Percentiles rank a stretch among this genome's conserved stretches.
These are phyloP conservation scores for Citeromyces nyonsensis DNA, from an alignment of 805 yeast species.

Conservation along the genomic window DNA sequence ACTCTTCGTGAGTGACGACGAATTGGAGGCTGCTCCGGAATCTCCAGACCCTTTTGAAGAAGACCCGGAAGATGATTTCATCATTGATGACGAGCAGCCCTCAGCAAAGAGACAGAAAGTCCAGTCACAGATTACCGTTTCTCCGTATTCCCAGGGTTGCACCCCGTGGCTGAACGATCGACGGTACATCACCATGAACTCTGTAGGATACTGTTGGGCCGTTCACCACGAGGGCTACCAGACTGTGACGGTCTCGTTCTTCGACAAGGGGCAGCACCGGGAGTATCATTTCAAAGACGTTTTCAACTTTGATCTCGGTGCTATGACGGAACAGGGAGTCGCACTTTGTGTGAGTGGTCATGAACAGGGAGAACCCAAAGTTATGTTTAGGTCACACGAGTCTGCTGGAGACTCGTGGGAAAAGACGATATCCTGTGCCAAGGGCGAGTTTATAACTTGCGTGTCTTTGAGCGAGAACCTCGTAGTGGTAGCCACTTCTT, in stretches of 20 bases:
- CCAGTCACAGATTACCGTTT: slow-evolving; percentile 9
- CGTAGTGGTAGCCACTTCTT: slow-evolving; percentile 56
- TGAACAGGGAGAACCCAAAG: slow-evolving; percentile 4
- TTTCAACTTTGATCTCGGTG: slow-evolving; percentile 57
- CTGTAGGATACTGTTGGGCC: slow-evolving; percentile 70
- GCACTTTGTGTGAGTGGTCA: slow-evolving; percentile 36
- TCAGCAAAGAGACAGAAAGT: slow-evolving; percentile 4
- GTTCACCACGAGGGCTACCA: slow-evolving; percentile 45
- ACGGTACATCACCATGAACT: slow-evolving; percentile 68
- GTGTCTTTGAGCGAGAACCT: slow-evolving; percentile 49
- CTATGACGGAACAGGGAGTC: slow-evolving; percentile 51
- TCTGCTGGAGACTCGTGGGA: slow-evolving; percentile 61
- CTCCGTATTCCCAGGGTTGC: slow-evolving; percentile 74
- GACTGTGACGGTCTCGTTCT: slow-evolving; percentile 77
- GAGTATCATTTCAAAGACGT: slow-evolving; percentile 81
- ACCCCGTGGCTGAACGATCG: slow-evolving; percentile 68
- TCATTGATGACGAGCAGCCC: slow-evolving; percentile 50
- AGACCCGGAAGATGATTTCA: slow-evolving; percentile 26
- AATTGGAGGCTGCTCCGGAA: slow-evolving; percentile 5
- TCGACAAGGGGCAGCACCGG: slow-evolving; percentile 58
- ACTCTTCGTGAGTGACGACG: slow-evolving; percentile 6
- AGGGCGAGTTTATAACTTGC: slow-evolving; percentile 44
- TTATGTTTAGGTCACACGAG: slow-evolving; percentile 56
- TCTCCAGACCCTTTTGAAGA: slow-evolving; percentile 7
- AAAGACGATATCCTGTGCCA: slow-evolving; percentile 30